phyloP scores from a whole-genome alignment of 2,329 filamentous ascomycete species.

The Cadophora malorum region DNA sequence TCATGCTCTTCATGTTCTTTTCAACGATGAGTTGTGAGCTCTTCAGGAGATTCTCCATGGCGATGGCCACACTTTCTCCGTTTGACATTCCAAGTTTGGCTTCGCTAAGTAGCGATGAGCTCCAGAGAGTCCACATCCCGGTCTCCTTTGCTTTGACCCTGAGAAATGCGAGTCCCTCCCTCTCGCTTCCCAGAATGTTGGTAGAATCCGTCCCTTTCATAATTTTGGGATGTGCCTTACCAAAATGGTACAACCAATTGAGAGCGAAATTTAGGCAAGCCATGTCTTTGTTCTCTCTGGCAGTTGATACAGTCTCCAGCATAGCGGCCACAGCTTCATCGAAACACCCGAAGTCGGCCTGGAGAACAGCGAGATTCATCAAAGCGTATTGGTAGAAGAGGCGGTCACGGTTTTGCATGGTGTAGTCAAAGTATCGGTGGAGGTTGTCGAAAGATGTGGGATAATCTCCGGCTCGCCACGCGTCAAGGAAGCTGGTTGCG shows the following conservation, averaged over 20 bases:
- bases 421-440: constrained; percentile 96
- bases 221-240: constrained; percentile 81
- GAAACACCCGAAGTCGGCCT: constrained; percentile 93
- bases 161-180: constrained; percentile 82
- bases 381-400: constrained; percentile 94
- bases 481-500: constrained; percentile 76
- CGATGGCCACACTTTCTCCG: constrained; percentile 67
- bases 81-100: constrained; percentile 79
- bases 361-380: constrained; percentile 89
- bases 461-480: constrained; percentile 91
- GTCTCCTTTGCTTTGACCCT: constrained; percentile 85
- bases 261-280: constrained; percentile 92
- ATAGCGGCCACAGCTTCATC: constrained; percentile 91
- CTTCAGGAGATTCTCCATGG: constrained; percentile 81
- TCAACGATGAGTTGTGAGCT: constrained; percentile 83
- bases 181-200: constrained; percentile 77
- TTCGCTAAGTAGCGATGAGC: constrained; percentile 83
- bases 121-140: constrained; percentile 84
- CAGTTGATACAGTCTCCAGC: constrained; percentile 94
- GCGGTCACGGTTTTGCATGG: constrained; percentile 82
- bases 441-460: constrained; percentile 88
- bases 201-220: constrained; percentile 72
- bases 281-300: constrained; percentile 90
- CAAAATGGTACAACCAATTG: constrained; percentile 95
- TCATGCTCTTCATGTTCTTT: constrained; percentile 73